Base-by-base conservation (phyloP, 2,329 filamentous ascomycete species). In the Xylariaceae sp. region DNA sequence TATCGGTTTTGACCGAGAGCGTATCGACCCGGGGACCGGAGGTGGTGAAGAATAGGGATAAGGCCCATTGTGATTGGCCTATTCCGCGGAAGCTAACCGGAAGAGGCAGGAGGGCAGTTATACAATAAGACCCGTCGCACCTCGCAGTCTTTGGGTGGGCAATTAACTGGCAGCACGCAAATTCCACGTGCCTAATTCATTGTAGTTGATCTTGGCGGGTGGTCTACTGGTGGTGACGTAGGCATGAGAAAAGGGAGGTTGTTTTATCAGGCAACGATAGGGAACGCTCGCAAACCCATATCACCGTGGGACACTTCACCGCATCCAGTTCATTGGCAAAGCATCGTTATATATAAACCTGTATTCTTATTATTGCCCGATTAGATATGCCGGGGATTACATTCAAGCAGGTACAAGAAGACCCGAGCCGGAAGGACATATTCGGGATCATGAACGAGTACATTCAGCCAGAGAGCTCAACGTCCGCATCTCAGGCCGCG, bases 371-470 rank as follows among this genome's bases (percentile, higher is more conserved):
- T 36, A 16, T 36, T 36, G 7, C n/a, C n/a, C n/a, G n/a, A 7
- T 11, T n/a, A 36, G 33, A 36, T 21, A 60, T 60, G 60, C 11
- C 57, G 6, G n/a, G 46, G 3, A 52, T 59, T 21, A 59, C 40
- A 1, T 58, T 60, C 2, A 52, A 14, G 12, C 58, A 62, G 33
- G 23, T 44, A 2, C 9, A 52, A 34, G 53, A 50, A n/a, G 48
- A 49, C 41, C 49, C 48, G 2, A 7, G 36, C 14, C 49, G 58
- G 4, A 33, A 60, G 26, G 39, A 58, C 19, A 41, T 66, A 16
- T 67, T 69, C 56, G 43, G 61, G 5, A 56, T 66, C 37, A 59
- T 71, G 40, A 56, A 60, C 39, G 41, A 60, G n/a, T 67, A 65
- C 40, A 56, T 69, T 28, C 44, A 51, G 21, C 46, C 54, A 1